Evolutionary conservation across 1,284 basidiomycete species (phyloP).

Genomic region (Fomitopsis schrenkii): DNA sequence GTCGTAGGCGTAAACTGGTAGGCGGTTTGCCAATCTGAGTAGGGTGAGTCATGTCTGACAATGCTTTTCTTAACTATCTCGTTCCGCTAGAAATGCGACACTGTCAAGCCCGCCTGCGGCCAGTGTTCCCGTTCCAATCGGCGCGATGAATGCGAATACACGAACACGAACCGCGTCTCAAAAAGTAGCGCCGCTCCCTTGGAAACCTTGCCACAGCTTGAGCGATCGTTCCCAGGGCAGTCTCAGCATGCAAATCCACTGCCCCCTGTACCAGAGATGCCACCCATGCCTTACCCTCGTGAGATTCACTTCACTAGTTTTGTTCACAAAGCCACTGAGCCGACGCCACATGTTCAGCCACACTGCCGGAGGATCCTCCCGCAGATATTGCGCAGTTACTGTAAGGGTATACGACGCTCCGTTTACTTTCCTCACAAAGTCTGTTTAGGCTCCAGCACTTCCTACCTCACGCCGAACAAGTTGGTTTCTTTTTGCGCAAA

Average conservation of each 20-base stretch:
- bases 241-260: too few relatives aligned
- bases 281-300: neutral
- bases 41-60: neutral
- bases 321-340: too few relatives aligned
- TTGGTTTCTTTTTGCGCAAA: conserved; percentile 39
- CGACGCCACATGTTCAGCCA: neutral
- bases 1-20: neutral
- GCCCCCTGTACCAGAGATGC: neutral
- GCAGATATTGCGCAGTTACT: neutral
- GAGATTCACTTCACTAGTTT: neutral
- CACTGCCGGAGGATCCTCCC: neutral
- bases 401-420: conserved; percentile 1
- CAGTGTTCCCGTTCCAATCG: conserved; percentile 23
- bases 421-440: neutral
- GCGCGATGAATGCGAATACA: conserved; percentile 26
- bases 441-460: conserved; percentile 30
- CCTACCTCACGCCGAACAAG: conserved; percentile 19
- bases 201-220: neutral
- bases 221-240: neutral
- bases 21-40: neutral
- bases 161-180: conserved; percentile 7
- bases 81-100: neutral
- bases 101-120: conserved; percentile 19
- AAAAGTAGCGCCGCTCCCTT: too few relatives aligned
- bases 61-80: too few relatives aligned